Base-by-base conservation (phyloP, 371 early-diverging fungal species). In the Apophysomyces elegans region DNA sequence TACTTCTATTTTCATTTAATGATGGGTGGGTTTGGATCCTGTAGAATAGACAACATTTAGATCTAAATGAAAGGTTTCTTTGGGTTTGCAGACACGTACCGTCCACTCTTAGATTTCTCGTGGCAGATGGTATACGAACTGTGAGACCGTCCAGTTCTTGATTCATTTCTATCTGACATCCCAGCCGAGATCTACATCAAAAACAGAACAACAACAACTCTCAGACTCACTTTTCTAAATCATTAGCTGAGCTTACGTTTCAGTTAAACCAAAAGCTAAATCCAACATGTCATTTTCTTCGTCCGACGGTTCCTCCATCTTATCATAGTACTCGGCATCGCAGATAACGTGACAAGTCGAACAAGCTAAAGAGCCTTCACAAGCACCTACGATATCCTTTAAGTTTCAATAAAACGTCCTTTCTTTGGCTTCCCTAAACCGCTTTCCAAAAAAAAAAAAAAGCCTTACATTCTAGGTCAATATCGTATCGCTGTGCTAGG, bases 231-330 rank as follows among this genome's bases (percentile, higher is more conserved):
- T 21, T 3, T 11, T 54, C 16, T 13, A 26, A 11, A 46, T 1
- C 45, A 14, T 47, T 21, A 47, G 14, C 21, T 11, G 32, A 12
- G 63, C 87, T 73, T 81, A 95, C 85, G 98, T 99, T 61, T 96
- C 95, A 32, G 96, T 96, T 65, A 97, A 84, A 9, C 96, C 98
- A 86, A 96, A 99, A 7, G 99, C 99, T 72, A 97, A 77, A 81
- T 99, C 99, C 59, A 99, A 79, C 95, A 99, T 96, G 81, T 99
- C 99, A 73, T 98, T 96, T 70, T 99, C 99, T 77, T 99, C 98
- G 70, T 99, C 99, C 2, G 93, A 87, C 6, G 99, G 97, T 69
- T 96, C 97, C 59, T 90, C 91, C 65, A 99, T 83, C 69, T 87
- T 90, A 56, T 95, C 89, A 78, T 90, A 99, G 65, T 92, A 85